Percentiles rank a stretch among this genome's conserved stretches.
These are phyloP conservation scores for Lasiodiplodia theobromae DNA, from an alignment of 2,329 filamentous ascomycete species.

Conservation along the genomic window DNA sequence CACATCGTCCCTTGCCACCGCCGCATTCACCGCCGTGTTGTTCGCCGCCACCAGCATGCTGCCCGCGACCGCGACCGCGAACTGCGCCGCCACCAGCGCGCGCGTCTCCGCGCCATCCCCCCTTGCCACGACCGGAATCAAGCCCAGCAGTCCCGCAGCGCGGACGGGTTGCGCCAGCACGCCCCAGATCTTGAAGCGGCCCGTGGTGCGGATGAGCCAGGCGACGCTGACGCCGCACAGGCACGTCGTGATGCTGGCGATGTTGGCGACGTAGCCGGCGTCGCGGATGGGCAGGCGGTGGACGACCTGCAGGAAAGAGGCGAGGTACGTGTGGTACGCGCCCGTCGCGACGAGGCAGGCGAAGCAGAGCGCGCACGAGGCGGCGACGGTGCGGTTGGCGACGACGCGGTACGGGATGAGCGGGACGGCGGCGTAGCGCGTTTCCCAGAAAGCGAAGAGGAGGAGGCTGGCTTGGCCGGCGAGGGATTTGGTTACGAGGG, in stretches of 20 bases:
- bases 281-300: conserved; percentile 40
- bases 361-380: conserved; percentile 58
- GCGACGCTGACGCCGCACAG: conserved; percentile 36
- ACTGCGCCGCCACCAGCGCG: conserved; percentile 39
- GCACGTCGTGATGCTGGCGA: conserved; percentile 46
- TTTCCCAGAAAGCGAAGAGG: conserved; percentile 49
- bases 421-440: conserved; percentile 46
- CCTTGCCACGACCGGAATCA: conserved; percentile 36
- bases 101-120: neutral
- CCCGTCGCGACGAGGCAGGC: conserved; percentile 1
- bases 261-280: conserved; percentile 43
- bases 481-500: conserved; percentile 47
- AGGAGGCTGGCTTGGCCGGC: conserved; percentile 47
- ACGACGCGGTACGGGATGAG: conserved; percentile 57
- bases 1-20: conserved; percentile 61
- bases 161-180: conserved; percentile 25
- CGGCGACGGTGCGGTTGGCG: conserved; percentile 57
- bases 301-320: conserved; percentile 51
- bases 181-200: conserved; percentile 30
- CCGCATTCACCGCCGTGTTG: conserved; percentile 19
- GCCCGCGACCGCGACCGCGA: conserved; percentile 40
- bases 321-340: conserved; percentile 51
- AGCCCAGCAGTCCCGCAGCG: conserved; percentile 36
- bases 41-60: conserved; percentile 38
- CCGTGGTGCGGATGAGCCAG: conserved; percentile 27